Evolutionary conservation across 2,329 filamentous ascomycete species (phyloP), one percentile per base, ranked within the genome.

Genomic region (Chrysoporthe deuterocubensis): DNA sequence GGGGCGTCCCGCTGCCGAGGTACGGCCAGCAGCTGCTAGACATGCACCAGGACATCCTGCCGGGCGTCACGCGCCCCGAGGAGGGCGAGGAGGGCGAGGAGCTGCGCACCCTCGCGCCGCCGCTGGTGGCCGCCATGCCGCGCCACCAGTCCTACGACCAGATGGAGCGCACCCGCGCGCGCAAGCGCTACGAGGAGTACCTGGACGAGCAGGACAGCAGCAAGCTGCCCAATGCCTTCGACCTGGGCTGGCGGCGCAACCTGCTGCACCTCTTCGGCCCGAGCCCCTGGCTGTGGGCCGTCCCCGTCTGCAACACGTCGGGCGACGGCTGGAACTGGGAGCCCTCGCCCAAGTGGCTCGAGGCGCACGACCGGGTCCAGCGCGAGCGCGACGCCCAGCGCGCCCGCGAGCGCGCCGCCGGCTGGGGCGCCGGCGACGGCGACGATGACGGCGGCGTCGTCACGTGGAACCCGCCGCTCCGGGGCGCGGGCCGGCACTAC

Each of bases 251-350:
- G 86, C 89, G 86, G 67, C 87, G 86, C 54, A 99, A 99, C 76
- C 78, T 98, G 5, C 76, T 81, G 0, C 92, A 97, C 76, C 85
- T 99, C 2, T 93, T 99, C 72, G 96, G 96, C 0, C 87, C 88
- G 0, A 87, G 82, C 0, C 89, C 89, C 1, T 79, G 87, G 37
- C 82, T 96, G 9, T 98, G 96, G 95, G 81, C 84, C 40, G 70
- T 98, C 1, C 96, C 96, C 0, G 81, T 98, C 58, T 89, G 87
- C 78, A 98, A 92, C 75, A 97, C 94, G 1, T 92, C 89, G 0
- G 95, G 95, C 44, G 93, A 99, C 77, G 96, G 96, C 32, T 99
- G 95, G 95, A 85, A 84, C 57, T 99, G 96, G 96, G 94, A 97
- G 74, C 87, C 94, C 0, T 96, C 89, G 75, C 85, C 87, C 0